These are phyloP conservation scores for Apiospora hydei DNA, from an alignment of 2,329 filamentous ascomycete genomes.

Conservation along the genomic window DNA sequence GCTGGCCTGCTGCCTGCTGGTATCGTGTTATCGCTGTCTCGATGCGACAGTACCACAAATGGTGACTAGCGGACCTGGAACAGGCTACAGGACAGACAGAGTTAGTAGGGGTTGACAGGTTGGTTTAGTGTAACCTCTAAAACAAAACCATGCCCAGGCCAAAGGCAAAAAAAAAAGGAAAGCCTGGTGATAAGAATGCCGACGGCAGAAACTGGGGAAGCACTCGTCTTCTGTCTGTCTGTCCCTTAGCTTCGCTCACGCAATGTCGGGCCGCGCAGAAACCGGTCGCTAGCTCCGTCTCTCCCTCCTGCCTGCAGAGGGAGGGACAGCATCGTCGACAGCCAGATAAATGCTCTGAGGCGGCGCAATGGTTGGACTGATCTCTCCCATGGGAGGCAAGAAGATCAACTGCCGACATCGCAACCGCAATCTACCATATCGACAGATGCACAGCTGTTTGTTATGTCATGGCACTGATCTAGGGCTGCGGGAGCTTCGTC, in stretches of 20 bases:
- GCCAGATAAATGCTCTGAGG: neutral
- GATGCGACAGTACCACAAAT: neutral
- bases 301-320: neutral
- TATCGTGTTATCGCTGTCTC: neutral
- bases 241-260: neutral
- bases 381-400: neutral
- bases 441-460: neutral
- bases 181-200: neutral
- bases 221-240: neutral
- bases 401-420: neutral
- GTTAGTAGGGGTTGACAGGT: neutral
- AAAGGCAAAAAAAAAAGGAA: neutral
- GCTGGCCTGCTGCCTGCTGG: neutral
- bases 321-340: neutral
- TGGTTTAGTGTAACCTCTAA: neutral
- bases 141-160: neutral
- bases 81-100: neutral
- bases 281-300: neutral
- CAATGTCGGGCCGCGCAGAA: constrained; percentile 3
- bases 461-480: neutral
- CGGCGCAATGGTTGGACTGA: neutral
- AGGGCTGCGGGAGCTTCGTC: neutral
- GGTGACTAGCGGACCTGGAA: neutral
- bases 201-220: neutral
- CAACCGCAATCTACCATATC: neutral